A percentile compares a stretch with the other conserved stretches of the same genome.
Evolutionary conservation across 1,284 basidiomycete genomes (phyloP).

Genomic region (Naganishia albida): DNA sequence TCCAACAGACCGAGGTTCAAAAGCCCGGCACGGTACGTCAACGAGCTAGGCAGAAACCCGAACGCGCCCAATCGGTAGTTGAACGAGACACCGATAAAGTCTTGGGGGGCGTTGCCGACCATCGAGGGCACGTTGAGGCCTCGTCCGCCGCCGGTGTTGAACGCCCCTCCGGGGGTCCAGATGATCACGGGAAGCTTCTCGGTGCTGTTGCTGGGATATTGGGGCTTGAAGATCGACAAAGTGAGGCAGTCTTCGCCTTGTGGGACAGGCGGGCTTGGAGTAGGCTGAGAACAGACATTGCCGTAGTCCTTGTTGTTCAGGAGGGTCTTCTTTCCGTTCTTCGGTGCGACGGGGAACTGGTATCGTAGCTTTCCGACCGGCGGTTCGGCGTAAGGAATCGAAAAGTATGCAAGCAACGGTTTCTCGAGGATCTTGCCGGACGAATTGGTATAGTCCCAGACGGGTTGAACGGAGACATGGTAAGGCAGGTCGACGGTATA

Average conservation of each 20-base stretch:
- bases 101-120: slow-evolving; percentile 28
- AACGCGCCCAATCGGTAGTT: slow-evolving; percentile 28
- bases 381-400: slow-evolving; percentile 21
- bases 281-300: slow-evolving; percentile 17
- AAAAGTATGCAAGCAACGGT: slow-evolving; percentile 26
- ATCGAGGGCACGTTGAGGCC: slow-evolving; percentile 30
- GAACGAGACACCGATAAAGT: slow-evolving; percentile 30
- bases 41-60: slow-evolving; percentile 14
- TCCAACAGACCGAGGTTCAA: slow-evolving; percentile 53
- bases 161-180: slow-evolving; percentile 26
- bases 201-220: not conserved
- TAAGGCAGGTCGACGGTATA: slow-evolving; percentile 16
- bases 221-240: slow-evolving; percentile 26
- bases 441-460: slow-evolving; percentile 12
- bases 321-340: not conserved
- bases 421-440: slow-evolving; percentile 23
- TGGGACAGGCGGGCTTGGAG: not conserved
- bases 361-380: slow-evolving; percentile 16
- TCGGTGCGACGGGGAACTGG: slow-evolving; percentile 4
- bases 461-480: slow-evolving; percentile 21
- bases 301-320: slow-evolving; percentile 16
- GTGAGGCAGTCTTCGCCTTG: slow-evolving; percentile 29
- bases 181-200: slow-evolving; percentile 21
- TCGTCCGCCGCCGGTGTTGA: slow-evolving; percentile 28
- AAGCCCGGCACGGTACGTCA: slow-evolving; percentile 7